Base-by-base conservation (phyloP, 768 basidiomycete genomes). In the Clavaria fumosa region DNA sequence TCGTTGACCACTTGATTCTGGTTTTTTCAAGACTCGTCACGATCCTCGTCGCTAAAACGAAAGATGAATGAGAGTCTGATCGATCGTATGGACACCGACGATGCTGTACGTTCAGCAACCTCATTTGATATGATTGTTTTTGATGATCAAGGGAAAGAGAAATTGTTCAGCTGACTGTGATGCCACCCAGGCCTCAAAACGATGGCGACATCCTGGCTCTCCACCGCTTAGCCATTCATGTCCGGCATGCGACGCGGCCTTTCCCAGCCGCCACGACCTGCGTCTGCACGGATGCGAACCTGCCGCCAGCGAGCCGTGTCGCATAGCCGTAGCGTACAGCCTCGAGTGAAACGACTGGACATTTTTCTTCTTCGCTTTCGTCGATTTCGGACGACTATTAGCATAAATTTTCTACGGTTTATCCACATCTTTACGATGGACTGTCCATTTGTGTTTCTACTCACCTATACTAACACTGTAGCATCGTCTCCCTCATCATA, bases 201-300 rank as follows among this genome's bases (percentile, higher is more conserved):
- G 30, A 27, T 14, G 23, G 17, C 18, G 14, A 17, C 7, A 23
- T 11, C 15, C 35, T 23, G 23, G 23, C 17, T 46, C 49, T 30
- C 58, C 62, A 28, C 60, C 74, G 32, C 58, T 62, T 24, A 64
- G 65, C 35, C 71, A 75, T 50, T 66, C 77, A 2, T 84, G 80
- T 62, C 70, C 81, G 19, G 81, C 80, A 6, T 84, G 80, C 50
- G 79, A 84, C 49, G 61, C 71, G 17, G 67, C 61, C 43, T 83
- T 84, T 51, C 53, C 66, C 34, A 68, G 73, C 7, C 64, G 53
- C n/a, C 65, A 73, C 38, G 58, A 65, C 47, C 66, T 84, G 9
- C 66, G 66, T 37, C 68, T 67, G 44, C 80, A 84, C 49, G 79
- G 74, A 15, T 58, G 49, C 27, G 58, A 64, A n/a, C 11, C 21